phyloP scores from a whole-genome alignment of 495 filamentous ascomycete genomes.

The Daldinia caldariorum region DNA sequence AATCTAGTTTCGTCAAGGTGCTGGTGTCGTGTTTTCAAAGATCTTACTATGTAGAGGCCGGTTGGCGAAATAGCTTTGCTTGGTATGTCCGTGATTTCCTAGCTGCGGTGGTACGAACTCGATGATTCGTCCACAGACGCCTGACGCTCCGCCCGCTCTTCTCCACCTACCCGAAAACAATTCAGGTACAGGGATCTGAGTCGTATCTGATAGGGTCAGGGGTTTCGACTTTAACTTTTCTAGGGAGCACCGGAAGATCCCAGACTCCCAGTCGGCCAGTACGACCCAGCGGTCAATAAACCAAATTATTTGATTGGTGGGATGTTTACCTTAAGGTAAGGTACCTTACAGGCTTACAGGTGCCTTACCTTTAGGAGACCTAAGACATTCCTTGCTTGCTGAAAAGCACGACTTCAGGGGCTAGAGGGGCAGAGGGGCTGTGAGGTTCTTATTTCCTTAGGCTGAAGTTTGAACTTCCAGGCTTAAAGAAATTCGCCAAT shows the following conservation, averaged over 20 bases:
- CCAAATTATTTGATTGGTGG: slow-evolving; percentile 24
- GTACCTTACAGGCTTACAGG: too few species aligned
- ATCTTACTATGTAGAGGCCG: slow-evolving; percentile 27
- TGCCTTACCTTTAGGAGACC: slow-evolving; percentile 4
- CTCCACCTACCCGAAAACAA: slow-evolving; percentile 34
- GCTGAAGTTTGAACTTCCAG: slow-evolving; percentile 3
- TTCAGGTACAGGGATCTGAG: slow-evolving; percentile 9
- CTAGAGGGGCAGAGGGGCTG: slow-evolving; percentile 12
- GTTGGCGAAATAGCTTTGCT: slow-evolving; percentile 16
- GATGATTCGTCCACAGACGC: slow-evolving; percentile 39
- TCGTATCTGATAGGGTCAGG: slow-evolving; percentile 32
- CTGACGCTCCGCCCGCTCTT: neutral
- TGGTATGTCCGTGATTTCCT: slow-evolving; percentile 31
- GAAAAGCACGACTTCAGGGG: slow-evolving; percentile 33
- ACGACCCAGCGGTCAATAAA: slow-evolving; percentile 11
- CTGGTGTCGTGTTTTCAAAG: slow-evolving; percentile 21
- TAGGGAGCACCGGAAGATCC: slow-evolving; percentile 3
- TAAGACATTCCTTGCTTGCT: slow-evolving; percentile 22
- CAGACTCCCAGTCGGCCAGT: too few species aligned
- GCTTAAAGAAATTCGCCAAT: neutral
- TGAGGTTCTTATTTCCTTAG: slow-evolving; percentile 19
- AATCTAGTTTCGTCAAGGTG: neutral
- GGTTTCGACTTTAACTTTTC: neutral
- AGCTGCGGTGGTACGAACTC: slow-evolving; percentile 16
- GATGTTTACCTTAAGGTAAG: slow-evolving; percentile 18